phyloP scores from a whole-genome alignment of 305 asterid species.

The Solanum hybrid region DNA sequence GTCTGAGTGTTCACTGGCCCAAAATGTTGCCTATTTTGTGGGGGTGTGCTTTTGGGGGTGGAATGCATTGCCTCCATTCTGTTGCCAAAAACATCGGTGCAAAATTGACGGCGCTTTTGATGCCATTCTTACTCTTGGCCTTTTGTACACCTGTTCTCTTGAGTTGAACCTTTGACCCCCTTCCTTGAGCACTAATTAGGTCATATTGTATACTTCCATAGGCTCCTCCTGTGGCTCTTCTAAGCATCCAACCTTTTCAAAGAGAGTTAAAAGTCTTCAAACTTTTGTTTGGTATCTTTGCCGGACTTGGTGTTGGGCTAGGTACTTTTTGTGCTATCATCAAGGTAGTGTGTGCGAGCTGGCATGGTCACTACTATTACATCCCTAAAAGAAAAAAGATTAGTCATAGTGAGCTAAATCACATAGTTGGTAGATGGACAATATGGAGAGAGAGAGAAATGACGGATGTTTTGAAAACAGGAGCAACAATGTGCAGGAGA shows the following conservation, averaged over 20 bases:
- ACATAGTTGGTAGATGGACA: background rate
- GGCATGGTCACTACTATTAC: background rate
- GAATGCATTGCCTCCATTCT: background rate
- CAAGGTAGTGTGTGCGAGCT: background rate
- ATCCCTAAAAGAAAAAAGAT: background rate
- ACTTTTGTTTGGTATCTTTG: background rate
- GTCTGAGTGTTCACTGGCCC: background rate
- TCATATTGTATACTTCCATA: background rate
- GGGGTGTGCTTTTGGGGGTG: background rate
- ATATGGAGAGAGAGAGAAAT: background rate
- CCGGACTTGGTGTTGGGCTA: background rate
- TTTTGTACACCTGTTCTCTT: background rate
- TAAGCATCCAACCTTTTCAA: background rate
- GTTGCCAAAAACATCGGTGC: background rate
- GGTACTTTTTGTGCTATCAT: background rate
- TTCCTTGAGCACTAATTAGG: background rate
- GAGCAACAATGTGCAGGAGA: background rate
- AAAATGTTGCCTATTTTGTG: background rate
- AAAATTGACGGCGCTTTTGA: background rate
- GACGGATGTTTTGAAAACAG: background rate
- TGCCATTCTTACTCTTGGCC: background rate
- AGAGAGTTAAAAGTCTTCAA: background rate
- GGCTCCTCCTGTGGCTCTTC: background rate
- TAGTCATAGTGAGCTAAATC: background rate
- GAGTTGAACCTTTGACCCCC: background rate